Evolutionary conservation across 208 protist genomes (phyloP).

Genomic region (Leishmania braziliensis): DNA sequence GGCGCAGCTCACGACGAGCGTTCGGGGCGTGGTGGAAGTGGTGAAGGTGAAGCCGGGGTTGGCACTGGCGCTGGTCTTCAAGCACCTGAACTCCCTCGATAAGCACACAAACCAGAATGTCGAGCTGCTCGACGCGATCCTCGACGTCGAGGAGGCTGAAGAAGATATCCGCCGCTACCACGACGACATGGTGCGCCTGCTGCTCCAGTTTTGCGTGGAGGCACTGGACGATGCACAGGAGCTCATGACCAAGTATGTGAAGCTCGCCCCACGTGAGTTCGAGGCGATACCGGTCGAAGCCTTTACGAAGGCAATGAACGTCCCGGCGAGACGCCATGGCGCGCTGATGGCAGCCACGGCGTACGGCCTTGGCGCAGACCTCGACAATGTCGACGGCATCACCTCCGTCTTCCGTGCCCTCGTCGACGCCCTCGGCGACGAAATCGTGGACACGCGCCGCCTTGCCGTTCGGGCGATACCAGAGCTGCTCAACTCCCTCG

Average conservation of each 20-base stretch:
- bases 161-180: constrained; percentile 70
- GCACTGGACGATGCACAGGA: constrained; percentile 55
- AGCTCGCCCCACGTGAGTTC: constrained; percentile 47
- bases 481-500: constrained; percentile 62
- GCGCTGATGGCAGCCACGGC: constrained; percentile 74
- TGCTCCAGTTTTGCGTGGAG: constrained; percentile 74
- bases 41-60: constrained; percentile 88
- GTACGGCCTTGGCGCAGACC: constrained; percentile 61
- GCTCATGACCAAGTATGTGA: constrained; percentile 70
- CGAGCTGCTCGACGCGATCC: constrained; percentile 77
- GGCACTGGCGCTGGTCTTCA: constrained; percentile 84
- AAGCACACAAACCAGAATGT: constrained; percentile 64
- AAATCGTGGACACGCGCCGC: constrained; percentile 38
- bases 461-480: constrained; percentile 67
- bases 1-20: constrained; percentile 81
- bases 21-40: constrained; percentile 90
- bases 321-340: constrained; percentile 63
- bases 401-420: constrained; percentile 61
- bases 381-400: constrained; percentile 78
- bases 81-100: constrained; percentile 52
- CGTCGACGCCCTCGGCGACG: constrained; percentile 76
- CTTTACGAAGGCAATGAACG: constrained; percentile 64
- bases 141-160: constrained; percentile 83
- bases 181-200: constrained; percentile 53
- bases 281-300: constrained; percentile 60